A percentile compares a stretch with the other conserved stretches of the same genome.
phyloP scores from a whole-genome alignment of 805 yeast genomes.

The Nakazawaea populi region DNA sequence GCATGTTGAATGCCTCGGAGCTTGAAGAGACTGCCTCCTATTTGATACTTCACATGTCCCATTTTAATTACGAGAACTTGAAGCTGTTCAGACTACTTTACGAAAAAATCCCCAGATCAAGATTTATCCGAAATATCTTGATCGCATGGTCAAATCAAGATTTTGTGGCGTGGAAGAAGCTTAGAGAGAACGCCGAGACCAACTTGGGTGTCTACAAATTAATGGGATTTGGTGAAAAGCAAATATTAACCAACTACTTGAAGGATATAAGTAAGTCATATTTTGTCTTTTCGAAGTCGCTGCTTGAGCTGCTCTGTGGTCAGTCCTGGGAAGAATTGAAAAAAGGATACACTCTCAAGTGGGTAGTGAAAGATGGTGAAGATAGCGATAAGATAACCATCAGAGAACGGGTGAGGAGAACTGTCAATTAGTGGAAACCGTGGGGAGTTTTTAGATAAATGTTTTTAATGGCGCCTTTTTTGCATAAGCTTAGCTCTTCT shows the following conservation, averaged over 20 bases:
- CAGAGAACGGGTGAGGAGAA: conserved; percentile 15
- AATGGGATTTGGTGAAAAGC: conserved; percentile 37
- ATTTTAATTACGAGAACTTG: conserved; percentile 28
- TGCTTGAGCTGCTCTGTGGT: conserved; percentile 26
- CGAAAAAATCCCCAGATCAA: conserved; percentile 20
- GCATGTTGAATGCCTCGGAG: conserved; percentile 25
- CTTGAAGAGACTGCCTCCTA: conserved; percentile 33
- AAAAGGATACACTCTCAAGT: conserved; percentile 18
- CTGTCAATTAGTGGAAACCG: not conserved
- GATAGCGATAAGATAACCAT: conserved; percentile 22
- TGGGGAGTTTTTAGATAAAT: not conserved
- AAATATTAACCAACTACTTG: conserved; percentile 28
- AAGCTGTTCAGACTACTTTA: conserved; percentile 27
- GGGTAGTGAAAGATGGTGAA: conserved; percentile 25
- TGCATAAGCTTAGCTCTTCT: no score
- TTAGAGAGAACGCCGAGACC: conserved; percentile 15
- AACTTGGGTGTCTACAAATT: conserved; percentile 16
- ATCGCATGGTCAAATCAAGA: conserved; percentile 25
- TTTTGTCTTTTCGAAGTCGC: conserved; percentile 25
- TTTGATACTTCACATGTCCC: conserved; percentile 39
- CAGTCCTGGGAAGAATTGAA: conserved; percentile 20
- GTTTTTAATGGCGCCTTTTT: not conserved
- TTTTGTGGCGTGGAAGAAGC: conserved; percentile 26
- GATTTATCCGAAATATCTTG: conserved; percentile 13
- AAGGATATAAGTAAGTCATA: conserved; percentile 31